Evolutionary conservation across 2,329 filamentous ascomycete species (phyloP), one percentile per base, ranked within the genome.

Genomic region (Didymellaceae sp.): DNA sequence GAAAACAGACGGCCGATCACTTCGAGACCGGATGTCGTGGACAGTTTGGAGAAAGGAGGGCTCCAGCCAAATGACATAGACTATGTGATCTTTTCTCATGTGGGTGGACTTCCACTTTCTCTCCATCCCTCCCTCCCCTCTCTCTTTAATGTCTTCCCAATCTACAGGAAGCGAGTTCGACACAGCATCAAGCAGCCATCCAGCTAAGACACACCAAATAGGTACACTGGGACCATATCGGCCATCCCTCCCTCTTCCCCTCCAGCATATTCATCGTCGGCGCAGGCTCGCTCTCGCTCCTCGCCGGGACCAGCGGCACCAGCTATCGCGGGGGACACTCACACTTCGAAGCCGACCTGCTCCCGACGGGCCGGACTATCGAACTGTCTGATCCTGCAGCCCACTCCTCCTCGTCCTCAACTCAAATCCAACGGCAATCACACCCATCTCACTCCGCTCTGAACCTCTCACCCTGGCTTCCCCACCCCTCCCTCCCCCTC

Each of bases 401-500:
- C 7, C 16, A 10, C 26, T n/a, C 11, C 26, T 5, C 5, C 9
- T 13, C 5, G 11, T 6, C 28, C 16, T 14, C 13, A 14, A 14
- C 28, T 3, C 28, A 10, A 25, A 25, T 11, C 7, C 24, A 2
- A 1, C 24, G 11, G 24, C 24, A 6, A 6, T 25, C 24, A 3
- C 24, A 25, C 2, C 24, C 24, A 25, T 25, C 24, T 11, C 24
- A 25, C 24, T 11, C 24, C 24, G 11, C 45, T 1, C 16, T 61
- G n/a, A 54, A 58, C 31, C 50, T 68, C 14, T 18, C 44, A 5
- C 63, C 72, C 44, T 82, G 80, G 80, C 57, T 72, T 44, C 67
- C 74, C 0, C 60, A 80, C 0, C 75, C 69, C 0, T 66, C 67
- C 1, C 78, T 82, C 34, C 75, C 77, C 1, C 78, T 82, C 32